Conservation (phyloP, 2,329 filamentous ascomycete genomes). For the Gaeumannomyces sp. region DNA sequence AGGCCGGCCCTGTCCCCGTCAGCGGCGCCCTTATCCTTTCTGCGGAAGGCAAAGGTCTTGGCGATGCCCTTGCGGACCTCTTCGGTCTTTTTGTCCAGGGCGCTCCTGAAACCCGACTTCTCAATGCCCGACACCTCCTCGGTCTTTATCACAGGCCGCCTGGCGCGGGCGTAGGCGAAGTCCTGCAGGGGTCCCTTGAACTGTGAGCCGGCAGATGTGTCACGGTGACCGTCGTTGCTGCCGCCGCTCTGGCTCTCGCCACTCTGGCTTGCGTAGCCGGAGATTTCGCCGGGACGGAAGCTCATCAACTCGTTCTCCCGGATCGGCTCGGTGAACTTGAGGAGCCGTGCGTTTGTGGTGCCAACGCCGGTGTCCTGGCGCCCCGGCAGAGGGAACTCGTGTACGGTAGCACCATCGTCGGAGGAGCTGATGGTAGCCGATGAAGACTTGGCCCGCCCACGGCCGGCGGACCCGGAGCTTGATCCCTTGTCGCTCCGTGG, state of each 20-base stretch:
- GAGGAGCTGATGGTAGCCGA: conserved; percentile 28
- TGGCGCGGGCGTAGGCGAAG: conserved; percentile 36
- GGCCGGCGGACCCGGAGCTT: conserved; percentile 9
- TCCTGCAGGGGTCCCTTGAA: conserved; percentile 31
- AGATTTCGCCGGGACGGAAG: conserved; percentile 20
- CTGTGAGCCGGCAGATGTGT: conserved; percentile 18
- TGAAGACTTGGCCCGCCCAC: conserved; percentile 25
- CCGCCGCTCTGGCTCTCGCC: conserved; percentile 33
- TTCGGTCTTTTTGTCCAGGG: conserved; percentile 51
- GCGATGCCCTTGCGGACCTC: conserved; percentile 45
- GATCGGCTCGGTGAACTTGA: conserved; percentile 37
- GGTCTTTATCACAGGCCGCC: conserved; percentile 37
- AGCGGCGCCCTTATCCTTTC: conserved; percentile 30
- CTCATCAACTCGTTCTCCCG: conserved; percentile 25
- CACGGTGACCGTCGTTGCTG: conserved; percentile 29
- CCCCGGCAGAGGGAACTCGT: conserved; percentile 30
- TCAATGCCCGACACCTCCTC: conserved; percentile 50
- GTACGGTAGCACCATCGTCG: conserved; percentile 32
- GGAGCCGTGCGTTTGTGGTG: conserved; percentile 36
- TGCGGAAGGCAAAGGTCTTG: conserved; percentile 48
- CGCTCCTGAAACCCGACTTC: conserved; percentile 45
- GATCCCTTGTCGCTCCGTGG: conserved; percentile 19
- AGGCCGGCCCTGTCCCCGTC: conserved; percentile 17
- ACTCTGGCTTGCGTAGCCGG: conserved; percentile 20
- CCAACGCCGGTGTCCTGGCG: conserved; percentile 35